phyloP scores from a whole-genome alignment of 768 basidiomycete genomes.

The Gautieria morchelliformis region DNA sequence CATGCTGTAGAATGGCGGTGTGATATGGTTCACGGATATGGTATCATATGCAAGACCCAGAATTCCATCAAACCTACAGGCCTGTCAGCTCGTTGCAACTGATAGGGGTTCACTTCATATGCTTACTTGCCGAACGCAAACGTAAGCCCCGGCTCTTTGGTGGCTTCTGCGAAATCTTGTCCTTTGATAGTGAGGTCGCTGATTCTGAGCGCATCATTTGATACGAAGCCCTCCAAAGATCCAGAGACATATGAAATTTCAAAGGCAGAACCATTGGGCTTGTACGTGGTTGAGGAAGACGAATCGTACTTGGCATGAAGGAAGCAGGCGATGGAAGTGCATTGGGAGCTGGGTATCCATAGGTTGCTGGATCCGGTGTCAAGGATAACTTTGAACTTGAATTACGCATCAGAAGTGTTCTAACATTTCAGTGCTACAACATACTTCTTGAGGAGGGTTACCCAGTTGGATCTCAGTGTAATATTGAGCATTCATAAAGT shows the following conservation, averaged over 20 bases:
- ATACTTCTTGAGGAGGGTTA: conserved; percentile 68
- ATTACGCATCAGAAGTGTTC: conserved; percentile 2
- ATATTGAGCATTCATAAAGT: conserved; percentile 98
- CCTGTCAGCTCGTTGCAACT: neutral
- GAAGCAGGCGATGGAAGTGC: conserved; percentile 89
- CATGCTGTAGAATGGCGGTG: conserved; percentile 94
- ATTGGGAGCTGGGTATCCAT: conserved; percentile 80
- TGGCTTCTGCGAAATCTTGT: conserved; percentile 92
- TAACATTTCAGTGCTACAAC: conserved; percentile 17
- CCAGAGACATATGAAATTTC: conserved; percentile 93
- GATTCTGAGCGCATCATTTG: conserved; percentile 68
- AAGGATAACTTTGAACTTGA: conserved; percentile 85
- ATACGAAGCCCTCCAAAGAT: conserved; percentile 94
- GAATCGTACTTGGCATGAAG: conserved; percentile 91
- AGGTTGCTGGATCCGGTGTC: conserved; percentile 93
- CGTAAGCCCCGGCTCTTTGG: conserved; percentile 91
- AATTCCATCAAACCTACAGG: conserved; percentile 83
- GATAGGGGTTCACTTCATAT: neutral
- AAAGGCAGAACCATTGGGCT: conserved; percentile 81
- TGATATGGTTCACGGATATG: conserved; percentile 87
- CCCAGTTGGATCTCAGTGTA: conserved; percentile 82
- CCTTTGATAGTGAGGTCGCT: conserved; percentile 68
- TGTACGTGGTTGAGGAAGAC: conserved; percentile 68
- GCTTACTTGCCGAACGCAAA: conserved; percentile 93
- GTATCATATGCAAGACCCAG: conserved; percentile 92